Conservation (phyloP, 352 stramenopile genomes). For the Phytophthora crassamura region DNA sequence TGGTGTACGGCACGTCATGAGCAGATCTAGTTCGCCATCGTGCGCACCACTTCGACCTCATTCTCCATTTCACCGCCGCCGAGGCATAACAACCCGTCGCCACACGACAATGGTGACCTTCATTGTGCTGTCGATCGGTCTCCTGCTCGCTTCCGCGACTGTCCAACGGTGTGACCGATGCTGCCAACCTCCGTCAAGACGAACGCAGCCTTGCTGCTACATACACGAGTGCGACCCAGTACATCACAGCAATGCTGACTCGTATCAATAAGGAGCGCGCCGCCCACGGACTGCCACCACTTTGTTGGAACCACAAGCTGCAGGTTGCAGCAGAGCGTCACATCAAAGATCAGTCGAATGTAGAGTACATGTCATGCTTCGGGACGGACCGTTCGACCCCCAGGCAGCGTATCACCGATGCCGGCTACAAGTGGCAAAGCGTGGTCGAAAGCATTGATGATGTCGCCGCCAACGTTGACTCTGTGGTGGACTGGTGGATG, state of each 20-base stretch:
- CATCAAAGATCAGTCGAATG: conserved; percentile 43
- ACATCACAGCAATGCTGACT: not conserved
- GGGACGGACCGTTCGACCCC: conserved; percentile 47
- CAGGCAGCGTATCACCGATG: conserved; percentile 32
- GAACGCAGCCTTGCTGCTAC: not conserved
- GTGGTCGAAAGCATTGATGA: conserved; percentile 40
- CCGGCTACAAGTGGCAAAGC: conserved; percentile 55
- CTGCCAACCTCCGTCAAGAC: conserved; percentile 2
- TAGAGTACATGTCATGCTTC: conserved; percentile 50
- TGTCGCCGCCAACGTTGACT: too few relatives aligned
- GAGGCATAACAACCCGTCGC: too few relatives aligned
- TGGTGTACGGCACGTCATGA: too few relatives aligned
- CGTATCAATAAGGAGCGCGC: conserved; percentile 5
- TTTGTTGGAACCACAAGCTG: conserved; percentile 4
- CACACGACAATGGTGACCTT: not conserved
- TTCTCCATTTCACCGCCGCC: too few relatives aligned
- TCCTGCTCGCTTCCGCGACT: not conserved
- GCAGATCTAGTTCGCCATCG: too few relatives aligned
- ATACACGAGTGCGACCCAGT: not conserved
- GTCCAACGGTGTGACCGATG: not conserved
- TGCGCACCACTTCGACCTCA: too few relatives aligned
- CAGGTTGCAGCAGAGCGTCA: not conserved
- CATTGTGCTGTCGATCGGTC: not conserved
- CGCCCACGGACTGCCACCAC: not conserved
- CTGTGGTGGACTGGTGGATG: not conserved